Conservation (phyloP, 2,329 filamentous ascomycete species). For the Alternaria novae-zelandiae region DNA sequence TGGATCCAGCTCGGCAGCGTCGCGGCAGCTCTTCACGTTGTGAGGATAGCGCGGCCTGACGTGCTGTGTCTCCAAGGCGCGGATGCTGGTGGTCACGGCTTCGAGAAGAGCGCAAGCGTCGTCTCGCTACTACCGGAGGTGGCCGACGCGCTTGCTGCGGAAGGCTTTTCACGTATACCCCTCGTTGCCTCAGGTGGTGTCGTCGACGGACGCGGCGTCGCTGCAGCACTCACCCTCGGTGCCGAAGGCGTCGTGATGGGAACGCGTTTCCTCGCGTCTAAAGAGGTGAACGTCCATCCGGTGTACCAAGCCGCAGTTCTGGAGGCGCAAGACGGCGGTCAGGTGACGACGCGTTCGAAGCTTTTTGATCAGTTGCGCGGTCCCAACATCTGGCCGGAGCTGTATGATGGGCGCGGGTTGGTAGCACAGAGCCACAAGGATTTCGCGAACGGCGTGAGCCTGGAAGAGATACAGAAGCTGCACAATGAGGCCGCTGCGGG, state of each 20-base stretch:
- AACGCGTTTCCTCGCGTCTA: constrained; percentile 66
- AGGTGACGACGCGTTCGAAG: constrained; percentile 56
- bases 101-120: constrained; percentile 61
- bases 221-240: constrained; percentile 63
- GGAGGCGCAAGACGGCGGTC: constrained; percentile 56
- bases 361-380: constrained; percentile 62
- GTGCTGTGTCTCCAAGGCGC: constrained; percentile 68
- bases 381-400: constrained; percentile 63
- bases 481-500: constrained; percentile 56
- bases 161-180: constrained; percentile 25
- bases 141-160: constrained; percentile 53
- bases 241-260: constrained; percentile 65
- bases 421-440: constrained; percentile 60
- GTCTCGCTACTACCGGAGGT: constrained; percentile 66
- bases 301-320: constrained; percentile 57
- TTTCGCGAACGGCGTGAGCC: constrained; percentile 44
- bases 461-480: constrained; percentile 52
- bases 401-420: constrained; percentile 65
- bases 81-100: constrained; percentile 71
- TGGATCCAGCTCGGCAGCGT: constrained; percentile 70
- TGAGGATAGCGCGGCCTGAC: constrained; percentile 58
- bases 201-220: constrained; percentile 63
- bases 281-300: constrained; percentile 54
- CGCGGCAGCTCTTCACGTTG: constrained; percentile 59
- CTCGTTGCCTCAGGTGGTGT: constrained; percentile 68